Conservation (phyloP, 768 basidiomycete genomes). For the Podaxis sp. region DNA sequence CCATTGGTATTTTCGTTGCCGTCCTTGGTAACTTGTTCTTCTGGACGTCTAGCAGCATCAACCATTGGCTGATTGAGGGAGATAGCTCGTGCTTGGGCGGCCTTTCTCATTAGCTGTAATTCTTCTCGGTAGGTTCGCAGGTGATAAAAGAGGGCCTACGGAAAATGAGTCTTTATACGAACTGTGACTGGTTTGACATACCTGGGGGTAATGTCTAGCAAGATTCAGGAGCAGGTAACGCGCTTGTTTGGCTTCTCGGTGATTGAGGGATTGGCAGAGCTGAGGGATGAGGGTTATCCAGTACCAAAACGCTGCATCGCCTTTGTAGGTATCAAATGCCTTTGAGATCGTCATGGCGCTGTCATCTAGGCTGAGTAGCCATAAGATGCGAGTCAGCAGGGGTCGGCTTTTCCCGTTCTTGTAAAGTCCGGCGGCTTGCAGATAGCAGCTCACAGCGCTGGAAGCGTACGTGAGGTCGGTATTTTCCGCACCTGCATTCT, state of each 20-base stretch:
- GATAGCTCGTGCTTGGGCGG: constrained; percentile 35
- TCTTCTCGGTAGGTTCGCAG: constrained; percentile 68
- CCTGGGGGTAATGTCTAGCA: constrained; percentile 92
- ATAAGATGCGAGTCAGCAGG: constrained; percentile 88
- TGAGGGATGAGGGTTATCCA: constrained; percentile 99
- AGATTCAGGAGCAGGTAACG: constrained; percentile 85
- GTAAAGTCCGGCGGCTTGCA: constrained; percentile 95
- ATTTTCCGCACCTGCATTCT: constrained; percentile 74
- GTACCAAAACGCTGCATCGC: constrained; percentile 96
- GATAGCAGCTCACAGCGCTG: constrained; percentile 94
- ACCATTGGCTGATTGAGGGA: constrained; percentile 21
- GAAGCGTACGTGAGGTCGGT: constrained; percentile 74
- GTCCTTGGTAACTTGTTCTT: constrained; percentile 24
- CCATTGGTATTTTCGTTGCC: constrained; percentile 20
- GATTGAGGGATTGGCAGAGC: constrained; percentile 82
- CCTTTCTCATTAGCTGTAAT: constrained; percentile 39
- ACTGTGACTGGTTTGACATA: constrained; percentile 28
- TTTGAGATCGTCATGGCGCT: constrained; percentile 63
- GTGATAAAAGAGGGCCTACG: constrained; percentile 91
- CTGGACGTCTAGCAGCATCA: constrained; percentile 29
- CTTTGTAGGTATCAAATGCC: constrained; percentile 93
- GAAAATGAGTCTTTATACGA: constrained; percentile 7
- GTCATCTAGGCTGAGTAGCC: constrained; percentile 95
- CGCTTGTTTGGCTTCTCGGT: constrained; percentile 92
- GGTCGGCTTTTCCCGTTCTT: constrained; percentile 92